Base-by-base conservation (phyloP, 2,329 filamentous ascomycete genomes). In the Claviceps arundinis region DNA sequence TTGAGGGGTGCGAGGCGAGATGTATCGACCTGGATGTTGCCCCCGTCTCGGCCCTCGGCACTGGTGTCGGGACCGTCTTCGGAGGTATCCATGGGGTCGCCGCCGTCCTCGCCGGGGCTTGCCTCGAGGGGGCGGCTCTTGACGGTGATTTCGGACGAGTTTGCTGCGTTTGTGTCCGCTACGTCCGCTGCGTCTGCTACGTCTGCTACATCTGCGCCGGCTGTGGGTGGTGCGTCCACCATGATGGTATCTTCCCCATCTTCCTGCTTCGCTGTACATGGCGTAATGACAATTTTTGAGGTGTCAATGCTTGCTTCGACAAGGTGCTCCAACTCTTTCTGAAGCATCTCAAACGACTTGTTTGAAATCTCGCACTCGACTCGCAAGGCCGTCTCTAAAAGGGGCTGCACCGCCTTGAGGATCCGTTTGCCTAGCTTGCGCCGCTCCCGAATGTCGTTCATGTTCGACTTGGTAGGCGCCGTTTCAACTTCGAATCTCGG, bases 341-440 rank as follows among this genome's bases (percentile, higher is more conserved):
- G 72, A 52, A 90, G 76, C 47, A 76, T 76, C 50, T 89, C 85
- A 46, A 82, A 79, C 1, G 85, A 74, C 60, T 82, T 84, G 50
- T 82, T 78, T 49, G 77, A 82, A 43, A 95, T 75, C 55, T 93
- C 87, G n/a, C 87, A 83, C 65, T 97, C 91, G 51, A 87, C 87
- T 50, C 77, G 78, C 47, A 89, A 70, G 0, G 89, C 89, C 51
- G 80, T 76, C 64, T 95, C 86, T 3, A 95, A 73, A 45, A 82
- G 76, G 14, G 86, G 82, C 64, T 94, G 87, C 37, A 95, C 77
- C 1, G 83, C 81, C 65, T 89, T 94, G 58, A 95, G 77, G 55
- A 96, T 95, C 26, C 89, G 81, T 68, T 94, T 95, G 24, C 87
- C 89, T n/a, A 95, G 72, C 59, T 85, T 86, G 61, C 87, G 86